Conservation (phyloP, 345 rosid species). For the Moringa oleifera region DNA sequence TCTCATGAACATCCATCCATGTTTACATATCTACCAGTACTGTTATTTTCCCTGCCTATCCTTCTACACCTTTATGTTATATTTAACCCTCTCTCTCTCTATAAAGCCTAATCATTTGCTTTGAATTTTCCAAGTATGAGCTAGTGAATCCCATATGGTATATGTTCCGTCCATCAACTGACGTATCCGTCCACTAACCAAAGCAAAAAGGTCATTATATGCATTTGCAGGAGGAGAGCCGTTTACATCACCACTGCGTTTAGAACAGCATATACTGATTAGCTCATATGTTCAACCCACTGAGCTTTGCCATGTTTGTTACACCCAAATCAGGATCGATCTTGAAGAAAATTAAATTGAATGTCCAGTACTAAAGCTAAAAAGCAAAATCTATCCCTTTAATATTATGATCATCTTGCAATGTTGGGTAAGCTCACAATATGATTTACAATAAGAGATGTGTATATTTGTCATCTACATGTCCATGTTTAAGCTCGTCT, state of each 20-base stretch:
- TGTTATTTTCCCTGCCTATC: not conserved
- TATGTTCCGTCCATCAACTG: conserved; percentile 46
- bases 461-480: too few relatives aligned
- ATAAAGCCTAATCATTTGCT: conserved; percentile 33
- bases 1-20: not conserved
- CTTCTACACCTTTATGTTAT: not conserved
- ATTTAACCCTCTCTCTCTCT: conserved; percentile 1
- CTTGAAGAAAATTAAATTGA: too few relatives aligned
- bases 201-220: conserved; percentile 44
- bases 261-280: too few relatives aligned
- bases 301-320: too few relatives aligned
- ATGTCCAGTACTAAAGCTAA: too few relatives aligned
- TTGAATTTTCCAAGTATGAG: conserved; percentile 24
- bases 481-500: too few relatives aligned
- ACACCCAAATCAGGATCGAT: too few relatives aligned
- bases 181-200: conserved; percentile 38
- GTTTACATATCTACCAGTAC: not conserved
- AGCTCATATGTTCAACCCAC: too few relatives aligned
- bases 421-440: too few relatives aligned
- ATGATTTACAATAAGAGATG: too few relatives aligned
- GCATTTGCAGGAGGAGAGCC: conserved; percentile 39
- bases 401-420: too few relatives aligned
- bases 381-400: too few relatives aligned
- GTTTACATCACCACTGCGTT: not conserved
- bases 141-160: conserved; percentile 37